phyloP scores from a whole-genome alignment of 768 basidiomycete species.

The Saitozyma podzolica region DNA sequence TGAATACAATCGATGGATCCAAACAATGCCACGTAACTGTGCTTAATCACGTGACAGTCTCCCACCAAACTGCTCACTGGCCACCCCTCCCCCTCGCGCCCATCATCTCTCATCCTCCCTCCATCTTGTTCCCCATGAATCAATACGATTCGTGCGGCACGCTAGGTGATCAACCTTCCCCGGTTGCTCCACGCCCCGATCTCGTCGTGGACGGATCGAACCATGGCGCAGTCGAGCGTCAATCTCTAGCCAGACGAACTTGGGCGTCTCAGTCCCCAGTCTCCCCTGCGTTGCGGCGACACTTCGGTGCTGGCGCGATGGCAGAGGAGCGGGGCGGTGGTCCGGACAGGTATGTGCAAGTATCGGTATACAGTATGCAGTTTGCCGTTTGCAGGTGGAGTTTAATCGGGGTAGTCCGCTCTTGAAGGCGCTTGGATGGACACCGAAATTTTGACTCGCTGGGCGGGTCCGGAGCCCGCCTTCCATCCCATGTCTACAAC shows the following conservation, averaged over 20 bases:
- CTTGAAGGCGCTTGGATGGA: background rate
- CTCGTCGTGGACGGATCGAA: background rate
- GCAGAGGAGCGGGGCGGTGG: slow-evolving; percentile 20
- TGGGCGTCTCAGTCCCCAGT: slow-evolving; percentile 38
- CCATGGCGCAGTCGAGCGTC: slow-evolving; percentile 37
- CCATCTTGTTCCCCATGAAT: slow-evolving; percentile 5
- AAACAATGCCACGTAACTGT: no score
- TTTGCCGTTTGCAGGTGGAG: background rate
- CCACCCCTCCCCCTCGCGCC: background rate
- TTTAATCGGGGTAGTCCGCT: background rate
- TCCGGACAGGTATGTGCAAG: slow-evolving; percentile 13
- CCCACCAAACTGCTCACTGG: background rate
- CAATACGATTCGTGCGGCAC: slow-evolving; percentile 26
- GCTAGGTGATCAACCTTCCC: slow-evolving; percentile 26
- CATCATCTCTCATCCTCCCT: background rate
- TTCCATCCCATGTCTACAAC: no score
- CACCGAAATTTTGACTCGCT: background rate
- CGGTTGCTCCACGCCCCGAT: slow-evolving; percentile 30
- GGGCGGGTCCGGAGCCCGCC: no score
- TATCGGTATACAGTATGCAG: background rate
- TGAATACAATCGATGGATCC: no score
- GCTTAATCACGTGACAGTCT: no score
- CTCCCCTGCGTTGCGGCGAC: background rate
- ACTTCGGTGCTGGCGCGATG: slow-evolving; percentile 7
- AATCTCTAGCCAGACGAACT: slow-evolving; percentile 28